Percentiles rank a stretch among this genome's conserved stretches.
These are phyloP conservation scores for Penicillium cosmopolitanum DNA, from an alignment of 495 filamentous ascomycete species.

Conservation along the genomic window DNA sequence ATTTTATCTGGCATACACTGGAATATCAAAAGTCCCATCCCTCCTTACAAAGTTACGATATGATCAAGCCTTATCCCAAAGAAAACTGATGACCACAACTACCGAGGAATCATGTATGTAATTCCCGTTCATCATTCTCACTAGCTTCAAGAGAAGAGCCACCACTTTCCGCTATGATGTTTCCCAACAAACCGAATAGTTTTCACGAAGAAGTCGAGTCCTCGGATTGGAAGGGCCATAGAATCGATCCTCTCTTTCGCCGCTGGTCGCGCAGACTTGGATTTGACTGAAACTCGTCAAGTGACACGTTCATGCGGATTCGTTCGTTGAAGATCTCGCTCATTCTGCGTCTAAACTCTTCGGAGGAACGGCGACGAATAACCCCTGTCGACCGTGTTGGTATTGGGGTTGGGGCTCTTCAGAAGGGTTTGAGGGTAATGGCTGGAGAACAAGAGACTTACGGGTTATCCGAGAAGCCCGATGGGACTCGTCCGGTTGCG, in stretches of 20 bases:
- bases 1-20: constrained; percentile 6
- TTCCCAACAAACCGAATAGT: too few species aligned
- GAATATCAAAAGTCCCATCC: not conserved
- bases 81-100: not conserved
- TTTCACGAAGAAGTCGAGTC: not conserved
- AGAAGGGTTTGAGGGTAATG: too few species aligned
- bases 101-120: too few species aligned
- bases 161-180: too few species aligned
- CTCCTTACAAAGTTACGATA: not conserved
- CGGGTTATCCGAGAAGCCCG: constrained; percentile 17
- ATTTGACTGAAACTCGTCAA: constrained; percentile 34
- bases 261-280: constrained; percentile 14
- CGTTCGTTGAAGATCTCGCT: constrained; percentile 46
- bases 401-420: not conserved
- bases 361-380: constrained; percentile 39
- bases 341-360: constrained; percentile 42
- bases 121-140: too few species aligned
- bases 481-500: constrained; percentile 15
- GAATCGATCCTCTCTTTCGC: constrained; percentile 21
- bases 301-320: constrained; percentile 29
- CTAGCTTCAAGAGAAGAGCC: too few species aligned
- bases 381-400: constrained; percentile 20
- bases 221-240: constrained; percentile 16
- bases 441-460: constrained; percentile 17
- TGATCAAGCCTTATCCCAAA: not conserved